Conservation (phyloP, 2,329 filamentous ascomycete species). For the Colletotrichum sp. region DNA sequence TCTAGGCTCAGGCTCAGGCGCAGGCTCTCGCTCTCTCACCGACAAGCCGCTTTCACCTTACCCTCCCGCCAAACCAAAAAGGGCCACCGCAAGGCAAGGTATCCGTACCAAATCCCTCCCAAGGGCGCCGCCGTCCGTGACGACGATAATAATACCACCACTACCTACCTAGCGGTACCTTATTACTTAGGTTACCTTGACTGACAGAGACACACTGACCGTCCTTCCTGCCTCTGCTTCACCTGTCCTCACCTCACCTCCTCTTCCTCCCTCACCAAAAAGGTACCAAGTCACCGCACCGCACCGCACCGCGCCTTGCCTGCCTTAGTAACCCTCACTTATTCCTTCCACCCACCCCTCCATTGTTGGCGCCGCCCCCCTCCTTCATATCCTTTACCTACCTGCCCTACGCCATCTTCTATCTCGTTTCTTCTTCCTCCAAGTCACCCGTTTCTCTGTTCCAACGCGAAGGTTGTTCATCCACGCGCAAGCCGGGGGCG, state of each 20-base stretch:
- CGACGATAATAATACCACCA: not conserved
- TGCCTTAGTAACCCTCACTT: not conserved
- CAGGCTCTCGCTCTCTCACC: not conserved
- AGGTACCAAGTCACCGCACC: not conserved
- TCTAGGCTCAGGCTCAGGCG: not conserved
- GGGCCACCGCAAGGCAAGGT: not conserved
- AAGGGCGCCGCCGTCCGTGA: not conserved
- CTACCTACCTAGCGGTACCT: not conserved
- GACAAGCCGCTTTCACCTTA: not conserved
- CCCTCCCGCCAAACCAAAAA: not conserved
- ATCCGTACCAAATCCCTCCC: not conserved
- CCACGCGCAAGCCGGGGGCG: constrained; percentile 2
- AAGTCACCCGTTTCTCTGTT: not conserved
- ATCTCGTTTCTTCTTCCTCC: constrained; percentile 4
- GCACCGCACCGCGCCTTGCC: not conserved
- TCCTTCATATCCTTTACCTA: not conserved
- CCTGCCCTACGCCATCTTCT: not conserved
- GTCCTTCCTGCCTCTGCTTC: not conserved
- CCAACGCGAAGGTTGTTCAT: not conserved
- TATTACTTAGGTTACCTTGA: not conserved
- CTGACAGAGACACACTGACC: not conserved
- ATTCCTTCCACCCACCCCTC: not conserved
- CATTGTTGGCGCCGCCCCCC: not conserved
- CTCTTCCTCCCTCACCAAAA: not conserved
- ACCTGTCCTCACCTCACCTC: not conserved